Conservation (phyloP, 1,139 yeast species). For the Debaryomyces singareniensis region DNA sequence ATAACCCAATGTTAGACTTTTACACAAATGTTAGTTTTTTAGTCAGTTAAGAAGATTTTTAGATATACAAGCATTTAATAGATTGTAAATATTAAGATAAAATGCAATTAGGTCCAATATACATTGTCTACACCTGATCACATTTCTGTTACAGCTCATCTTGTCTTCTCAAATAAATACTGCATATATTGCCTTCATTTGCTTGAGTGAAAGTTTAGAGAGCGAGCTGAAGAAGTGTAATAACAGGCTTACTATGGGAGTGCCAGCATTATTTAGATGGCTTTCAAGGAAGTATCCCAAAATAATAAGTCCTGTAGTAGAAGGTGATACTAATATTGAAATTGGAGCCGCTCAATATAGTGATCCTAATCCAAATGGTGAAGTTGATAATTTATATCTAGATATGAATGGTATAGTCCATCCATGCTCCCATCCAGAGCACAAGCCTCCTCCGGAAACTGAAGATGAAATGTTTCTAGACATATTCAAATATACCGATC, state of each 20-base stretch:
- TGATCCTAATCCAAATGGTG: slow-evolving; percentile 91
- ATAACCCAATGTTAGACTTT: slow-evolving; percentile 80
- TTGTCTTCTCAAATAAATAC: too few relatives aligned
- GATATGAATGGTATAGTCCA: slow-evolving; percentile 98
- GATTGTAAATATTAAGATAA: too few relatives aligned
- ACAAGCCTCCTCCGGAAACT: slow-evolving; percentile 86
- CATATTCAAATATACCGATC: slow-evolving; percentile 80
- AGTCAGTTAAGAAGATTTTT: slow-evolving; percentile 31
- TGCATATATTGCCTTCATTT: too few relatives aligned
- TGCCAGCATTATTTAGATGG: slow-evolving; percentile 98
- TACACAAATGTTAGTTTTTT: slow-evolving; percentile 75
- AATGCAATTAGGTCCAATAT: too few relatives aligned
- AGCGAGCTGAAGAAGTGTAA: too few relatives aligned
- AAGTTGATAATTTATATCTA: slow-evolving; percentile 79
- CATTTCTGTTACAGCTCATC: too few relatives aligned
- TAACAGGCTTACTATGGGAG: too few relatives aligned
- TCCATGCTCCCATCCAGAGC: slow-evolving; percentile 96
- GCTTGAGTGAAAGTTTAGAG: too few relatives aligned
- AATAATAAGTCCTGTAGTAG: slow-evolving; percentile 84
- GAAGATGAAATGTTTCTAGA: slow-evolving; percentile 95
- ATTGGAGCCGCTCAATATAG: slow-evolving; percentile 58
- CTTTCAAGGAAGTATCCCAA: slow-evolving; percentile 88
- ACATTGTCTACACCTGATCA: too few relatives aligned
- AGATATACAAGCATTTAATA: too few relatives aligned
- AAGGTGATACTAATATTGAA: slow-evolving; percentile 54